Conservation (phyloP, 805 yeast species). For the Yamadazyma takamatsuzukensis region DNA sequence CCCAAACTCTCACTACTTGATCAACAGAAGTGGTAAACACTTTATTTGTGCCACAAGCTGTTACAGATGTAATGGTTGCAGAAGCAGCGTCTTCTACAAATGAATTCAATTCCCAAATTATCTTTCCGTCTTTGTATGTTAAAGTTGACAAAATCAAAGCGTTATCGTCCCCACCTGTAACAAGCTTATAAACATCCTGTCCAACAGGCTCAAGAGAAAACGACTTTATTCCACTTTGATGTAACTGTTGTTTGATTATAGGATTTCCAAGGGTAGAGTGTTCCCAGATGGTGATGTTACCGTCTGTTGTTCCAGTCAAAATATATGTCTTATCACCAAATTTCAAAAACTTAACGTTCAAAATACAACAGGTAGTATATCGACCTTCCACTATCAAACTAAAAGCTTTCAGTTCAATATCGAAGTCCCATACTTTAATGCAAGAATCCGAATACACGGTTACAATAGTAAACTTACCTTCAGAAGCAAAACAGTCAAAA, state of each 20-base stretch:
- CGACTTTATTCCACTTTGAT: slow-evolving; percentile 82
- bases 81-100: slow-evolving; percentile 67
- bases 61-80: slow-evolving; percentile 75
- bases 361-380: slow-evolving; percentile 75
- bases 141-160: slow-evolving; percentile 41
- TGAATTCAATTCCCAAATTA: slow-evolving; percentile 22
- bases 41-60: slow-evolving; percentile 22
- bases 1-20: slow-evolving; percentile 72
- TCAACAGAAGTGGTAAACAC: slow-evolving; percentile 73
- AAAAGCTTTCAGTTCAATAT: slow-evolving; percentile 35
- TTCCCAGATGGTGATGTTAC: slow-evolving; percentile 60
- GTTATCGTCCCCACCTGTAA: slow-evolving; percentile 94
- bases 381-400: slow-evolving; percentile 40
- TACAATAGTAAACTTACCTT: slow-evolving; percentile 49
- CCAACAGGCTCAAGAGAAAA: slow-evolving; percentile 24
- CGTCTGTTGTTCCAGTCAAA: slow-evolving; percentile 78
- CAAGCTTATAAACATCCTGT: slow-evolving; percentile 25
- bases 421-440: slow-evolving; percentile 61
- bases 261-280: slow-evolving; percentile 16
- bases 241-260: slow-evolving; percentile 51
- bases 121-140: slow-evolving; percentile 8
- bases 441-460: slow-evolving; percentile 85
- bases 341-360: slow-evolving; percentile 52
- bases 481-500: slow-evolving; percentile 50
- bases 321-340: slow-evolving; percentile 29